phyloP scores from a whole-genome alignment of 345 rosid genomes.

The Hibiscus trionum region DNA sequence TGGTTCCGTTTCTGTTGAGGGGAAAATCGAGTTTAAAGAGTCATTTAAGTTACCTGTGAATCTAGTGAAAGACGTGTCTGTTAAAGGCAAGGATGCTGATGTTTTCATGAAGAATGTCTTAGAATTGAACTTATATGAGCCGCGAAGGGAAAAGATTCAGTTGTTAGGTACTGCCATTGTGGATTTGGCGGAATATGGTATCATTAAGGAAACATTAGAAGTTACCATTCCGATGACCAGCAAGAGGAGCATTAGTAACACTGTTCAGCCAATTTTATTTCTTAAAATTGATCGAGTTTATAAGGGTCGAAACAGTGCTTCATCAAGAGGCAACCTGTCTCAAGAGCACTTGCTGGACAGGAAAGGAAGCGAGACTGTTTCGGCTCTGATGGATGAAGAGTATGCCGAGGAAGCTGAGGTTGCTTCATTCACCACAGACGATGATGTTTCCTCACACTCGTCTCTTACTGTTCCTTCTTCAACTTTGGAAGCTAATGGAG shows the following conservation, averaged over 20 bases:
- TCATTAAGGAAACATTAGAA: too few relatives aligned
- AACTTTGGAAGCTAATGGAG: conserved; percentile 36
- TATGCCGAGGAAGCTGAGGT: conserved; percentile 73
- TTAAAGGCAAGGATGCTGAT: too few relatives aligned
- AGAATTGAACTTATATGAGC: too few relatives aligned
- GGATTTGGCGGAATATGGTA: too few relatives aligned
- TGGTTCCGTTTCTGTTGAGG: too few relatives aligned
- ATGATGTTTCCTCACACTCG: conserved; percentile 73
- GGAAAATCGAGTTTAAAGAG: too few relatives aligned
- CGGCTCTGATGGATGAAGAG: conserved; percentile 69
- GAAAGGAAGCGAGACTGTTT: conserved; percentile 59
- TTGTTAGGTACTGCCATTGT: too few relatives aligned
- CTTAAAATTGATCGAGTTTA: conserved; percentile 50
- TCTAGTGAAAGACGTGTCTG: too few relatives aligned
- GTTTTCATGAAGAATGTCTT: too few relatives aligned
- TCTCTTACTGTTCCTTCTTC: conserved; percentile 47
- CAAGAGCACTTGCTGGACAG: conserved; percentile 32
- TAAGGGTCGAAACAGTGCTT: conserved; percentile 34
- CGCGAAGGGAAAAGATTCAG: too few relatives aligned
- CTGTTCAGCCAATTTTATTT: conserved; percentile 61
- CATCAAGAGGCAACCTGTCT: conserved; percentile 29
- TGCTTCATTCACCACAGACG: conserved; percentile 54
- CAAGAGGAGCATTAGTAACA: conserved; percentile 25
- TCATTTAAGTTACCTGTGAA: too few relatives aligned
- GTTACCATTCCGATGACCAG: too few relatives aligned